Base-by-base conservation (phyloP, 441 rosid genomes). In the Brassica hybrid region DNA sequence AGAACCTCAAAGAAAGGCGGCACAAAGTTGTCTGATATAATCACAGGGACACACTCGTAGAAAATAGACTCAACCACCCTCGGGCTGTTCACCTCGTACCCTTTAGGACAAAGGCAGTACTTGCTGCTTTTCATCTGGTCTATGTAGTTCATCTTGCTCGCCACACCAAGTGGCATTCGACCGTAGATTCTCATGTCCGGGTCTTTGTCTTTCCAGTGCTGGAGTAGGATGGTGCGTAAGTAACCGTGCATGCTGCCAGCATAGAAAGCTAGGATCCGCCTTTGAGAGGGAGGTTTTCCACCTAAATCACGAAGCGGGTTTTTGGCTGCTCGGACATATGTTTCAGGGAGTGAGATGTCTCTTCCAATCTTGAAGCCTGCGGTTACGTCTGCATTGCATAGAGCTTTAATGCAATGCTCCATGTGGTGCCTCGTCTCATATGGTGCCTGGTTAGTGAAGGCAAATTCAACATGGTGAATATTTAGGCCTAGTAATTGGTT, bases 291-390 rank as follows among this genome's bases (percentile, higher is more conserved):
- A 5, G 90, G 97, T 79, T 90, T 91, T 10, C 97, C 97, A 52
- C 98, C 98, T 8, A 94, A 87, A 67, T 92, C 97, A 80, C 94
- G 86, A 34, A 88, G 92, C 48, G 97, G 98, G 66, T 94, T 91
- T 84, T 92, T 92, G 57, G 94, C 92, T 0, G 96, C 83, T 17
- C 98, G 90, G 65, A 94, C 91, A 23, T 89, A 94, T 75, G 98
- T 94, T 86, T 94, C 97, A 1, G 98, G 98, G 36, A 94, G 91
- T 23, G 98, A 94, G 72, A 91, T 86, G 74, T 94, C 98, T 83
- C 97, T 86, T 69, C 97, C 98, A 32, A 92, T 84, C 85, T 92
- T 92, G 87, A 89, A 94, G 27, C 95, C 97, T 38, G 83, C 84
- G 2, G 95, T 92, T 8, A 91, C 82, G 58, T 94, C 97, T 1